Evolutionary conservation across 2,329 filamentous ascomycete genomes (phyloP).

Genomic region (Neonectria neomacrospora): DNA sequence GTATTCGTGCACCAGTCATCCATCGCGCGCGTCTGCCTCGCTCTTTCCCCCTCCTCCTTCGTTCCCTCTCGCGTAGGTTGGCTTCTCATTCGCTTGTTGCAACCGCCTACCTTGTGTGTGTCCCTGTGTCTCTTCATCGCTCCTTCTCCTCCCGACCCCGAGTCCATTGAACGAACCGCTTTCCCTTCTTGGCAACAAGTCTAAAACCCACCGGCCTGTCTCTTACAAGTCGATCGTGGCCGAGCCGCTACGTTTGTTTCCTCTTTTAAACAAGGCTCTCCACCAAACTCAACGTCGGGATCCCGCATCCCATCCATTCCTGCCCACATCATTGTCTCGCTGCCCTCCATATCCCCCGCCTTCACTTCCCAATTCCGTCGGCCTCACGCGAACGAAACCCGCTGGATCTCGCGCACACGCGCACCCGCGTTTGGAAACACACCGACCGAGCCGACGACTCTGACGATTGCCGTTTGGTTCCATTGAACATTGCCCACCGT

Average conservation of each 20-base stretch:
- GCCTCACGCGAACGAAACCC: background rate
- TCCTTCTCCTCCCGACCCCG: slow-evolving; percentile 16
- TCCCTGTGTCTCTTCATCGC: background rate
- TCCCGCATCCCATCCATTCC: slow-evolving; percentile 35
- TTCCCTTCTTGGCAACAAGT: slow-evolving; percentile 36
- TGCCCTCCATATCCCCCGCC: background rate
- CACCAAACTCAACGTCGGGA: slow-evolving; percentile 30
- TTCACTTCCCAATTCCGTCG: background rate
- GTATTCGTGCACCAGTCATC: slow-evolving; percentile 16
- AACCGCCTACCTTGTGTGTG: background rate
- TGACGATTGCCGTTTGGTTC: slow-evolving; percentile 1
- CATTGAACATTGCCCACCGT: background rate
- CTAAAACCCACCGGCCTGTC: slow-evolving; percentile 12
- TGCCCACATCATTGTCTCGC: slow-evolving; percentile 21
- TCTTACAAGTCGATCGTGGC: slow-evolving; percentile 29
- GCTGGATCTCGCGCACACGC: slow-evolving; percentile 18
- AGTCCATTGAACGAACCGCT: slow-evolving; percentile 18
- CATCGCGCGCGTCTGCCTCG: slow-evolving; percentile 11
- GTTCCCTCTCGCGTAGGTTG: slow-evolving; percentile 21
- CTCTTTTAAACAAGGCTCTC: slow-evolving; percentile 26
- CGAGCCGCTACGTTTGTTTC: slow-evolving; percentile 22
- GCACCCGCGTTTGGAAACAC: slow-evolving; percentile 19
- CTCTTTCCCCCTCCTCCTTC: slow-evolving; percentile 25
- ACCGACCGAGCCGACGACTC: slow-evolving; percentile 11
- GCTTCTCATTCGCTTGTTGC: slow-evolving; percentile 17